Evolutionary conservation across 139 green algal genomes (phyloP).

Genomic region (Yamagishiella unicocca): DNA sequence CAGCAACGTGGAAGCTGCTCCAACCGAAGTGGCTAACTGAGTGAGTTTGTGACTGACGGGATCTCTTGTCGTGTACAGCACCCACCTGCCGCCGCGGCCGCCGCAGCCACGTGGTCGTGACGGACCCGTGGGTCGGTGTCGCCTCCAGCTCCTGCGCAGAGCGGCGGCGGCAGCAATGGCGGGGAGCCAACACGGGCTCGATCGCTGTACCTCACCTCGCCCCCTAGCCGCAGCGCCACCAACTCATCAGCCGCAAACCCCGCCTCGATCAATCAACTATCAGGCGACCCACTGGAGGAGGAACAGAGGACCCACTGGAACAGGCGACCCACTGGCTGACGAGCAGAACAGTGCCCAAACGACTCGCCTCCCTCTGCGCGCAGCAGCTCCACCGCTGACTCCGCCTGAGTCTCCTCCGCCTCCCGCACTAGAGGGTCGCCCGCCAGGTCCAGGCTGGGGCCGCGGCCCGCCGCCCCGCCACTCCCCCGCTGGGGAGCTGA

Average conservation of each 20-base stretch:
- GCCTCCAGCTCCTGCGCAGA: neutral
- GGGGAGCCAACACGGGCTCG: no score
- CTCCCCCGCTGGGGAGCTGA: neutral
- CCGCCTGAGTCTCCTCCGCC: neutral
- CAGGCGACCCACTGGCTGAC: no score
- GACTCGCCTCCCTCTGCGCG: neutral
- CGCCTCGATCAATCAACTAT: neutral
- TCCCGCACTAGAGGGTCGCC: neutral
- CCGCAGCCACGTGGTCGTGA: constrained; percentile 8
- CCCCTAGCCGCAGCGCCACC: neutral
- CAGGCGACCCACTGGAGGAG: no score
- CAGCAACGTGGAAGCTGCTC: no score
- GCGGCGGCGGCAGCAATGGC: no score
- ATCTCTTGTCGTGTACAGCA: neutral
- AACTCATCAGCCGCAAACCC: neutral
- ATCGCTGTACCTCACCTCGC: neutral
- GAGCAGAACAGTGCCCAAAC: no score
- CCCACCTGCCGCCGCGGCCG: constrained; percentile 24
- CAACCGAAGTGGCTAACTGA: no score
- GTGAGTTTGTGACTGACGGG: no score
- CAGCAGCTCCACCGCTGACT: neutral
- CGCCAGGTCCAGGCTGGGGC: neutral
- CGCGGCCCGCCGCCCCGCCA: neutral
- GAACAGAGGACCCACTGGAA: no score
- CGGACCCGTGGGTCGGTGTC: neutral